Evolutionary conservation across 1,284 basidiomycete genomes (phyloP).

Genomic region (Marasmius fiardii): DNA sequence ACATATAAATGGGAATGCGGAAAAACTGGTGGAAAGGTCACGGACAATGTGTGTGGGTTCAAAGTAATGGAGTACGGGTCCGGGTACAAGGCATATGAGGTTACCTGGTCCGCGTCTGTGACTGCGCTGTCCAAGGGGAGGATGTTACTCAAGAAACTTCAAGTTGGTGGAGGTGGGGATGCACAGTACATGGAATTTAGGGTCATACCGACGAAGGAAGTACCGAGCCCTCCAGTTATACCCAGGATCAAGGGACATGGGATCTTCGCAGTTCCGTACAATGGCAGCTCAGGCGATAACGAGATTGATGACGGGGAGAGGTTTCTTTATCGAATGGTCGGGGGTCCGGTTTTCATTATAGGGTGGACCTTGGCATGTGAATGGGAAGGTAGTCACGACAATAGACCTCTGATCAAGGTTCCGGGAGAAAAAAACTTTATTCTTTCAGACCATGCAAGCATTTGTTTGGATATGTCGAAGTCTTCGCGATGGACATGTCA

Average conservation of each 20-base stretch:
- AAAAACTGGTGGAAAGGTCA: slow-evolving; percentile 11
- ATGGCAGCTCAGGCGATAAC: neutral
- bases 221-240: neutral
- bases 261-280: neutral
- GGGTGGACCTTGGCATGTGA: slow-evolving; percentile 19
- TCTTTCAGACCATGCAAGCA: slow-evolving; percentile 14
- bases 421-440: slow-evolving; percentile 15
- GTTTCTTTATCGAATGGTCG: neutral
- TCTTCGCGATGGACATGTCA: slow-evolving; percentile 15
- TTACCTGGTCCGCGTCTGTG: slow-evolving; percentile 17
- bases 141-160: slow-evolving; percentile 4
- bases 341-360: slow-evolving; percentile 11
- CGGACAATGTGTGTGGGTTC: slow-evolving; percentile 7
- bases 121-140: slow-evolving; percentile 5
- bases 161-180: neutral
- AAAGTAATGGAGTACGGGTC: slow-evolving; percentile 10
- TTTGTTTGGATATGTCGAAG: slow-evolving; percentile 15
- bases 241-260: neutral
- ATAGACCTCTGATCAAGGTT: slow-evolving; percentile 15
- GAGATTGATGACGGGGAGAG: neutral
- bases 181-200: slow-evolving; percentile 14
- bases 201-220: neutral
- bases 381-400: slow-evolving; percentile 13
- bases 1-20: slow-evolving; percentile 17
- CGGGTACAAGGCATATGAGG: slow-evolving; percentile 16